Base-by-base conservation (phyloP, 192 early-diverging fungal genomes). In the Backusella westeae region DNA sequence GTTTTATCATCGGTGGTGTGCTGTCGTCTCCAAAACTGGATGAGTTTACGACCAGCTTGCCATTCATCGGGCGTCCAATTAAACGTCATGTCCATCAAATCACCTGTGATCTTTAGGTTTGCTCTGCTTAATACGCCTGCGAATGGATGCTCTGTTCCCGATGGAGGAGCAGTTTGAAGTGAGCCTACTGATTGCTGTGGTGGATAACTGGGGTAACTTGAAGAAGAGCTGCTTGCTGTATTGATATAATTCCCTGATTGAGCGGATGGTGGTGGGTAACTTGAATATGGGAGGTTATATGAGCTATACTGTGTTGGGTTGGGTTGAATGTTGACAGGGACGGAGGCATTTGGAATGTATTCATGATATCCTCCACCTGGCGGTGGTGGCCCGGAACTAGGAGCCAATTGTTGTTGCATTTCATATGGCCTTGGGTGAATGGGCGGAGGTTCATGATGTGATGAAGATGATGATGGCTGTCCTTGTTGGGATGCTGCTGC, bases 21-120 rank as follows among this genome's bases (percentile, higher is more conserved):
- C 66, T 90, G 91, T 21, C 87, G 86, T 68, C 91, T 83, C 90
- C 92, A 91, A 74, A 94, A 93, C 84, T 93, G 91, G 15, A 94
- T 91, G 12, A 94, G 79, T 14, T 92, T 87, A 12, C 93, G 84
- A 5, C 90, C 87, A 35, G 83, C 81, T 44, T 88, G 85, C 80
- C 86, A 88, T 78, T 94, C 93, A 34, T 92, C 87, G 23, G 87
- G 76, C 0, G 87, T 78, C 93, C 93, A 94, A 56, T 89, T 86
- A 69, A 85, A 75, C 71, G 89, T 85, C 91, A 92, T 92, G 69
- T 85, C 86, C 39, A 91, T 89, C 53, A 93, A 78, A 78, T 94
- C 87, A 79, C 86, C 91, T 17, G 86, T 83, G 68, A 93, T 90
- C 78, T 91, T 88, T 67, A 93, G 77, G 69, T 87, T 90, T 36